Conservation (phyloP, 2,329 filamentous ascomycete species). For the Cordyceps javanica region DNA sequence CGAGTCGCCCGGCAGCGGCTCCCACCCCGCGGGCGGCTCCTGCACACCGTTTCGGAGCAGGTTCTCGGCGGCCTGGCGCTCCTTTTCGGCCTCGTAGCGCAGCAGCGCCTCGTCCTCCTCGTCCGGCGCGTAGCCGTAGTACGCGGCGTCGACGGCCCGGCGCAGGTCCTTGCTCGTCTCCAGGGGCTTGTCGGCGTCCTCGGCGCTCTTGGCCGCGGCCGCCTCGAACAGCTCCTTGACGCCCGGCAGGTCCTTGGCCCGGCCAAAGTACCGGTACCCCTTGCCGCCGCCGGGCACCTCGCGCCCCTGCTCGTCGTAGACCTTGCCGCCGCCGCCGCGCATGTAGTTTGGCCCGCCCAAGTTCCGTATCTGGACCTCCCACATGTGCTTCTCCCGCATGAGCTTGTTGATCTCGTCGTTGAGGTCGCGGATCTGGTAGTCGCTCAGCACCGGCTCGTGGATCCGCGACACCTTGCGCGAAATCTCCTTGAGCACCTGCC, state of each 20-base stretch:
- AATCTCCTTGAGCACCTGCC: conserved; percentile 94
- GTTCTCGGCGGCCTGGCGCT: conserved; percentile 70
- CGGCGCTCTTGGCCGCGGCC: conserved; percentile 51
- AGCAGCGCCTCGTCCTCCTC: conserved; percentile 82
- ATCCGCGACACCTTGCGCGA: conserved; percentile 95
- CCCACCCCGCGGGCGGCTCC: conserved; percentile 65
- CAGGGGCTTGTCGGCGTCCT: conserved; percentile 49
- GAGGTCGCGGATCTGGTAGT: conserved; percentile 95
- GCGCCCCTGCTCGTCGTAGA: conserved; percentile 67
- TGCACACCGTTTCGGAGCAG: conserved; percentile 53
- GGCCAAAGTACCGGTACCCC: conserved; percentile 90
- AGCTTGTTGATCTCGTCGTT: conserved; percentile 99
- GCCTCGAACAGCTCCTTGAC: conserved; percentile 95
- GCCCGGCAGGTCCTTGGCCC: conserved; percentile 82
- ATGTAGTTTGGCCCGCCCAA: conserved; percentile 97
- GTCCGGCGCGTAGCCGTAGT: conserved; percentile 90
- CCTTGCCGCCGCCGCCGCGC: conserved; percentile 60
- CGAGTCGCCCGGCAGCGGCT: conserved; percentile 76
- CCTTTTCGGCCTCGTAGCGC: conserved; percentile 75
- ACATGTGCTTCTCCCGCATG: conserved; percentile 98
- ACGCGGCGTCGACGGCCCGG: conserved; percentile 80
- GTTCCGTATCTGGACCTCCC: conserved; percentile 95
- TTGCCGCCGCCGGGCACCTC: conserved; percentile 73
- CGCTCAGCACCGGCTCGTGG: conserved; percentile 83
- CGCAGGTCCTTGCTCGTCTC: conserved; percentile 65